Percentiles rank a stretch among this genome's conserved stretches.
phyloP scores from a whole-genome alignment of 1,284 basidiomycete genomes.

The Takashimella koratensis region DNA sequence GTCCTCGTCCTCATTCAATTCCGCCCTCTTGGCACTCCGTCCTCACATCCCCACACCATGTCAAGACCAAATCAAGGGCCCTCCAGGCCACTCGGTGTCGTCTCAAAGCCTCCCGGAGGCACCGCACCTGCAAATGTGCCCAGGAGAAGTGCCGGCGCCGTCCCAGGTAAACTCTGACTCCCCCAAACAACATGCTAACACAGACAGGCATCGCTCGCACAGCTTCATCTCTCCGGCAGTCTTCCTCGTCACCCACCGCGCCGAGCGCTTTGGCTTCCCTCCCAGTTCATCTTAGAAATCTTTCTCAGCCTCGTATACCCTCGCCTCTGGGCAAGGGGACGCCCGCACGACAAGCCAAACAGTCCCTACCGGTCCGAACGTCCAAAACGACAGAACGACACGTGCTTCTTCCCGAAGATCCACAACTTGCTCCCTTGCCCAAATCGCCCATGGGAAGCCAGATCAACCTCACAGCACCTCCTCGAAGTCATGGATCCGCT shows the following conservation, averaged over 20 bases:
- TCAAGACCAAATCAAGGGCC: conserved; percentile 36
- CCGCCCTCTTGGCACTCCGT: too few species aligned
- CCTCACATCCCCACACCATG: too few species aligned
- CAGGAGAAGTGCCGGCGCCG: conserved; percentile 40
- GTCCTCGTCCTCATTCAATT: background rate
- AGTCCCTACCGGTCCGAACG: conserved; percentile 60
- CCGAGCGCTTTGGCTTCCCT: conserved; percentile 32
- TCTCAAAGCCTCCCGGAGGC: conserved; percentile 30
- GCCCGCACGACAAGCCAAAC: conserved; percentile 37
- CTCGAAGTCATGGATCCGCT: conserved; percentile 3
- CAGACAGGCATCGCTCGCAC: conserved; percentile 44
- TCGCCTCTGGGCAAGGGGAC: conserved; percentile 48
- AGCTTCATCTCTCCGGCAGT: conserved; percentile 45
- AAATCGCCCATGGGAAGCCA: conserved; percentile 24
- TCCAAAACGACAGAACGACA: conserved; percentile 91
- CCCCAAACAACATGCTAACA: background rate
- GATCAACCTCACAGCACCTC: conserved; percentile 16
- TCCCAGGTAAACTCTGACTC: conserved; percentile 28
- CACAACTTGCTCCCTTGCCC: conserved; percentile 77
- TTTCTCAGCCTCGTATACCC: conserved; percentile 43
- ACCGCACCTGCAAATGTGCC: conserved; percentile 26
- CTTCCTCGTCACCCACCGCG: conserved; percentile 15
- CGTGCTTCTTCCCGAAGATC: conserved; percentile 83
- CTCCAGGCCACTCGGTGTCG: conserved; percentile 31
- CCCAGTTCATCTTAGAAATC: conserved; percentile 44